These are phyloP conservation scores for Vanilla planifolia DNA, from an alignment of 106 monocot genomes.

Conservation along the genomic window DNA sequence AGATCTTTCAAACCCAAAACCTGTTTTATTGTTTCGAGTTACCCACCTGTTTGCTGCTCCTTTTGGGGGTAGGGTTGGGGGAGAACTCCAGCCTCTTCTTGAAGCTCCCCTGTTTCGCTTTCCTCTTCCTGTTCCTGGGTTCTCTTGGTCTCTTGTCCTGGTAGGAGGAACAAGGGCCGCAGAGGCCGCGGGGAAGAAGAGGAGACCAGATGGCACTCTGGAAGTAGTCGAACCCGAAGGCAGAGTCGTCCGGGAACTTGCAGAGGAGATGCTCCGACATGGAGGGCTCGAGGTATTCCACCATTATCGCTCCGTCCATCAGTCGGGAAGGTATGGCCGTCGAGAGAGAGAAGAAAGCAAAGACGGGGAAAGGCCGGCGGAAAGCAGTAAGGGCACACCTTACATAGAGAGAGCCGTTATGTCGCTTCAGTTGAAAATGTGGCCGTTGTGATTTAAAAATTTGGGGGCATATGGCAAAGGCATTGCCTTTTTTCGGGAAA, in stretches of 20 bases:
- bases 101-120: constrained; percentile 3
- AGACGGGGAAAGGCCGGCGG: too few species aligned
- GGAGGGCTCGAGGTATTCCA: constrained; percentile 77
- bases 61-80: constrained; percentile 16
- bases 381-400: too few species aligned
- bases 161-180: neutral
- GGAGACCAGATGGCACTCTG: constrained; percentile 97
- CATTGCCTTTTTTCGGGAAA: too few species aligned
- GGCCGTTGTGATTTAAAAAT: too few species aligned
- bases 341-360: too few species aligned
- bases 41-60: too few species aligned
- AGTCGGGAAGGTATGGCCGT: too few species aligned
- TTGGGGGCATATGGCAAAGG: too few species aligned
- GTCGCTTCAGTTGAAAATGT: too few species aligned
- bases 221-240: constrained; percentile 86
- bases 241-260: constrained; percentile 85
- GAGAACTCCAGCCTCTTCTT: constrained; percentile 22
- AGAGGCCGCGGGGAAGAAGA: constrained; percentile 33
- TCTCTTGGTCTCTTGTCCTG: constrained; percentile 9
- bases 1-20: neutral
- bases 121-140: constrained; percentile 16
- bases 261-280: constrained; percentile 72
- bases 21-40: neutral
- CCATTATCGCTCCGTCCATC: constrained; percentile 69
- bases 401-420: too few species aligned